These are phyloP conservation scores for Bifiguratus adelaidae DNA, from an alignment of 192 early-diverging fungal species.

Conservation along the genomic window DNA sequence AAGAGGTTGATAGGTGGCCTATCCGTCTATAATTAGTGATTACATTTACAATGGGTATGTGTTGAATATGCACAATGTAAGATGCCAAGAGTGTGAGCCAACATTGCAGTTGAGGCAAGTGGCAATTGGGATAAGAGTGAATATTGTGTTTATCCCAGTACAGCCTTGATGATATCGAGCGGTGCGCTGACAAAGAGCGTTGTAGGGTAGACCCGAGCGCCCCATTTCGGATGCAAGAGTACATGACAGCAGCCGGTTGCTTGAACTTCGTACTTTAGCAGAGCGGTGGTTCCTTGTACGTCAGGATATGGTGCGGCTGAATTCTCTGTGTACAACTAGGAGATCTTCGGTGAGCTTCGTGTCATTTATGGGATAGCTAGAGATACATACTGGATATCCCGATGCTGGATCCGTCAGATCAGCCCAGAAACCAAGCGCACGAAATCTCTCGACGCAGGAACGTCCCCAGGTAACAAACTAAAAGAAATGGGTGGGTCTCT, in stretches of 20 bases:
- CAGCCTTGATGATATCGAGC: constrained; percentile 25
- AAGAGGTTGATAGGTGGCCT: too few relatives aligned
- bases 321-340: constrained; percentile 47
- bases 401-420: constrained; percentile 90
- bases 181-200: constrained; percentile 81
- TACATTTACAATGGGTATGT: too few relatives aligned
- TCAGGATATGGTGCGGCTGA: constrained; percentile 82
- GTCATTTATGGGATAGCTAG: too few relatives aligned
- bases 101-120: too few relatives aligned
- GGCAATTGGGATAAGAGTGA: too few relatives aligned
- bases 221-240: constrained; percentile 82
- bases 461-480: constrained; percentile 69
- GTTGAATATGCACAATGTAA: too few relatives aligned
- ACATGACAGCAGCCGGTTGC: constrained; percentile 80
- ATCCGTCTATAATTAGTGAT: too few relatives aligned
- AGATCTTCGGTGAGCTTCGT: neutral
- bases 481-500: neutral
- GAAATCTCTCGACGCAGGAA: constrained; percentile 38
- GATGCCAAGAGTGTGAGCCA: too few relatives aligned
- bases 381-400: constrained; percentile 57
- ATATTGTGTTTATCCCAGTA: too few relatives aligned
- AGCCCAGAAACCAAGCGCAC: constrained; percentile 62
- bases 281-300: constrained; percentile 65
- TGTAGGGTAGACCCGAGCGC: constrained; percentile 80
- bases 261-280: constrained; percentile 68